Evolutionary conservation across 306 rosid genomes (phyloP).

Genomic region (Rosa multiflora): DNA sequence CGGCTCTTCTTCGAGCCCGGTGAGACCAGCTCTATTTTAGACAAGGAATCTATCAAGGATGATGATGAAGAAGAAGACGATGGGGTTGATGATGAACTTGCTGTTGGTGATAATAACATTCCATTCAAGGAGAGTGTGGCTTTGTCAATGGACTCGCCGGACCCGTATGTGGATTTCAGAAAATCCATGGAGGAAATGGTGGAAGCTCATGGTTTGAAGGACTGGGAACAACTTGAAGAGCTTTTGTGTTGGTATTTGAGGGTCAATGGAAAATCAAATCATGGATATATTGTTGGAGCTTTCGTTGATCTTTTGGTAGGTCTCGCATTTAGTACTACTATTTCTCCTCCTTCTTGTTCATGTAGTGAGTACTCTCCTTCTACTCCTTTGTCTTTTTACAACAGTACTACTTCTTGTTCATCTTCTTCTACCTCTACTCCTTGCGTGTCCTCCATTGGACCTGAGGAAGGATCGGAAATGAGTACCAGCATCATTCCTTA

Average conservation of each 20-base stretch:
- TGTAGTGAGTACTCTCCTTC: conserved; percentile 20
- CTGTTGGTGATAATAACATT: background rate
- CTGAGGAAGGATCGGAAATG: conserved; percentile 30
- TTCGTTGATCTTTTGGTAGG: conserved; percentile 69
- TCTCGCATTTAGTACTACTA: conserved; percentile 30
- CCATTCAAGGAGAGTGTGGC: conserved; percentile 55
- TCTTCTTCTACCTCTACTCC: conserved; percentile 43
- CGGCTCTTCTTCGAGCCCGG: conserved; percentile 66
- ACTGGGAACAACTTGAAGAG: conserved; percentile 69
- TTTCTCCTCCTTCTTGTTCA: background rate
- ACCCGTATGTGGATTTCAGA: conserved; percentile 70
- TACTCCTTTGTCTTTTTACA: conserved; percentile 41
- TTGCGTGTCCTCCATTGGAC: conserved; percentile 40
- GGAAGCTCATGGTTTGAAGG: conserved; percentile 52
- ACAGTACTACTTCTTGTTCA: conserved; percentile 30
- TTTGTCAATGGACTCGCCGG: conserved; percentile 47
- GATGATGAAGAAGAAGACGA: background rate
- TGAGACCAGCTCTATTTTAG: conserved; percentile 48
- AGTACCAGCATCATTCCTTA: conserved; percentile 22
- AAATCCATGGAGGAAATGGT: conserved; percentile 87
- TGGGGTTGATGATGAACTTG: background rate
- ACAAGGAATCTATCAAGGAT: conserved; percentile 22
- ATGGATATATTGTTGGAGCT: conserved; percentile 54
- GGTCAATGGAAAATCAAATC: conserved; percentile 47
- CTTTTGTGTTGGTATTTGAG: conserved; percentile 68